Percentiles rank a stretch among this genome's conserved stretches.
These are phyloP conservation scores for Cryptococcus maquisensis DNA, from an alignment of 1,284 basidiomycete species.

Conservation along the genomic window DNA sequence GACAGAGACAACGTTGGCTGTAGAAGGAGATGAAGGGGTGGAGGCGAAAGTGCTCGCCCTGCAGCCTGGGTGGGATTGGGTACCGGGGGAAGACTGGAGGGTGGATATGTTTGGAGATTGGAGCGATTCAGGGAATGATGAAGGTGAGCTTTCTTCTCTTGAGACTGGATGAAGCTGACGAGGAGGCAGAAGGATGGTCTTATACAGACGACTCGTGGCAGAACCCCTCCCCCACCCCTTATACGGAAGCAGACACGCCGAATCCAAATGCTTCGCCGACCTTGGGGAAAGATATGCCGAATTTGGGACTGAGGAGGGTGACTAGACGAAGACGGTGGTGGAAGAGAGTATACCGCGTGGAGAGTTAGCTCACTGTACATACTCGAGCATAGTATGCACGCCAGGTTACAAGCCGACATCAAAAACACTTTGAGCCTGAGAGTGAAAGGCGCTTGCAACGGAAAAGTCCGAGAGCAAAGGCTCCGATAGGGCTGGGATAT, in stretches of 20 bases:
- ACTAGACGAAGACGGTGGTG: slow-evolving; percentile 40
- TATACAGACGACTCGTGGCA: slow-evolving; percentile 49
- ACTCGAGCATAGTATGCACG: neutral
- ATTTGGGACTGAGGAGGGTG: slow-evolving; percentile 19
- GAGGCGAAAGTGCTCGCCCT: slow-evolving; percentile 36
- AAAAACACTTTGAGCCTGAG: no score
- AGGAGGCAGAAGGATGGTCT: slow-evolving; percentile 41
- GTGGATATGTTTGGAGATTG: slow-evolving; percentile 44
- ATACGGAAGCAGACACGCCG: slow-evolving; percentile 19
- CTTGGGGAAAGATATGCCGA: slow-evolving; percentile 15
- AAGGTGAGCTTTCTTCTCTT: slow-evolving; percentile 21
- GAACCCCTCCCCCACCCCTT: slow-evolving; percentile 21
- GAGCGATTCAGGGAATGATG: slow-evolving; percentile 38
- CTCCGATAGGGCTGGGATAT: no score
- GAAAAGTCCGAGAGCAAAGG: no score
- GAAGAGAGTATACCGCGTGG: slow-evolving; percentile 32
- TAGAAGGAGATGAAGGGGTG: slow-evolving; percentile 1
- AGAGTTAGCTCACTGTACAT: neutral
- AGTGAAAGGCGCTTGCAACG: no score
- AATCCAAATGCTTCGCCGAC: neutral
- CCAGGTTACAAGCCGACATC: no score
- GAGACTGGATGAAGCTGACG: neutral
- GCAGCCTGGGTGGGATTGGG: slow-evolving; percentile 40
- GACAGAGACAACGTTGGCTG: slow-evolving; percentile 5
- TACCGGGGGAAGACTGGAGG: slow-evolving; percentile 47